phyloP scores from a whole-genome alignment of 331 rosid genomes.

The Malus hybrid region DNA sequence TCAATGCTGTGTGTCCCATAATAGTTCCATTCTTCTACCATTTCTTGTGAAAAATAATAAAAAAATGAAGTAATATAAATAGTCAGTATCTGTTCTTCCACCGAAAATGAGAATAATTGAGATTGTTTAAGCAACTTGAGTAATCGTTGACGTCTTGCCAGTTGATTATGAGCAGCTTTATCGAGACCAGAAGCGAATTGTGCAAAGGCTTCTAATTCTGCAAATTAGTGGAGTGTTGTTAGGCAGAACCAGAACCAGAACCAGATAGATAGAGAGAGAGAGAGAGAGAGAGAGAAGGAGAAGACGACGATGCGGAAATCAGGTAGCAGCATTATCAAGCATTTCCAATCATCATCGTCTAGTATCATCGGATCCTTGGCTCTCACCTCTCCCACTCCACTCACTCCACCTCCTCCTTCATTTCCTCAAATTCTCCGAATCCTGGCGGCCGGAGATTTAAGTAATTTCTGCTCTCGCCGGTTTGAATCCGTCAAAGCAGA shows the following conservation, averaged over 20 bases:
- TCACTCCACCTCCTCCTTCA: background rate
- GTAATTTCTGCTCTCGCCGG: constrained; percentile 18
- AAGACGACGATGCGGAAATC: constrained; percentile 27
- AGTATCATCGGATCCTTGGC: constrained; percentile 1
- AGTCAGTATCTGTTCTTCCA: too few species aligned
- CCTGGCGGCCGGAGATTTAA: background rate
- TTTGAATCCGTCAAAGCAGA: constrained; percentile 34
- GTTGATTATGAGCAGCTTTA: background rate
- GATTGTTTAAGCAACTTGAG: background rate
- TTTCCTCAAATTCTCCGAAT: constrained; percentile 9
- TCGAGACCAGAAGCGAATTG: background rate
- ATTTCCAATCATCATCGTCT: constrained; percentile 12
- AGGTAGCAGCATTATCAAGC: constrained; percentile 15
- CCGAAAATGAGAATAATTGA: background rate
- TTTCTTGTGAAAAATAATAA: too few species aligned
- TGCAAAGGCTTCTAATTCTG: background rate
- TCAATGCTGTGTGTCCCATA: too few species aligned
- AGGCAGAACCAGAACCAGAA: too few species aligned
- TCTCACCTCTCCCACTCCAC: background rate
- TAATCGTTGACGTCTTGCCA: background rate
- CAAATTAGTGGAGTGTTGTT: background rate
- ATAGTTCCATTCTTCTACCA: too few species aligned
- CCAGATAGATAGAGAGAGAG: too few species aligned
- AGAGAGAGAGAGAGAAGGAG: too few species aligned
- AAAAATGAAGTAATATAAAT: too few species aligned